Conservation (phyloP, 2,329 filamentous ascomycete genomes). For the Dothistroma pini region DNA sequence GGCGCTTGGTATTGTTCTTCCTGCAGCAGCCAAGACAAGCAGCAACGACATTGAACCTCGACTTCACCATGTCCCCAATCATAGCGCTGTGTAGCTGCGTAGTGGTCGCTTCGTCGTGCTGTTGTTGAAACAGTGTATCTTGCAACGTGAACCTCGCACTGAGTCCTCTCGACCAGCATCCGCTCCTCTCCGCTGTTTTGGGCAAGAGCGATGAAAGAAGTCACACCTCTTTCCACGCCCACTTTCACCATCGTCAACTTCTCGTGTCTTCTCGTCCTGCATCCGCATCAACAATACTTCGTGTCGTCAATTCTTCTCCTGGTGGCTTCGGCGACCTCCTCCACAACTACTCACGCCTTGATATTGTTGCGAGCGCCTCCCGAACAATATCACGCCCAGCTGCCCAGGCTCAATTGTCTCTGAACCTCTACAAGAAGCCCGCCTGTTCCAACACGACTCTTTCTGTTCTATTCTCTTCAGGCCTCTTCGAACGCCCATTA, state of each 20-base stretch:
- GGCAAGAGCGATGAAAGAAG: background rate
- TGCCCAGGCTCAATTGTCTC: conserved; percentile 15
- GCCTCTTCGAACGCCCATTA: conserved; percentile 10
- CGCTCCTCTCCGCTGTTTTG: background rate
- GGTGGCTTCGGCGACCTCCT: background rate
- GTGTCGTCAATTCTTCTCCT: background rate
- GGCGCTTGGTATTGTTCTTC: conserved; percentile 10
- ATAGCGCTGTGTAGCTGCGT: background rate
- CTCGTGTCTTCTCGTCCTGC: background rate
- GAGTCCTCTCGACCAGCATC: background rate
- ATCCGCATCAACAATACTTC: background rate
- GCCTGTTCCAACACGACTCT: conserved; percentile 12
- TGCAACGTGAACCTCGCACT: background rate
- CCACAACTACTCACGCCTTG: background rate
- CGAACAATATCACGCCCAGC: conserved; percentile 15
- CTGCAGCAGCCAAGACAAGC: background rate
- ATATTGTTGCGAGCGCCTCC: background rate
- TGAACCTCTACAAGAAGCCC: conserved; percentile 19
- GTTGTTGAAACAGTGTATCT: background rate
- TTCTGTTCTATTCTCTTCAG: conserved; percentile 18
- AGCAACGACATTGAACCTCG: background rate
- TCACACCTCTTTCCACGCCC: background rate
- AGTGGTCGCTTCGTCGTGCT: background rate
- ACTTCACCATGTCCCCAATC: background rate
- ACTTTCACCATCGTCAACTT: background rate